These are phyloP conservation scores for Lactarius evosmus DNA, from an alignment of 768 basidiomycete genomes.

Conservation along the genomic window DNA sequence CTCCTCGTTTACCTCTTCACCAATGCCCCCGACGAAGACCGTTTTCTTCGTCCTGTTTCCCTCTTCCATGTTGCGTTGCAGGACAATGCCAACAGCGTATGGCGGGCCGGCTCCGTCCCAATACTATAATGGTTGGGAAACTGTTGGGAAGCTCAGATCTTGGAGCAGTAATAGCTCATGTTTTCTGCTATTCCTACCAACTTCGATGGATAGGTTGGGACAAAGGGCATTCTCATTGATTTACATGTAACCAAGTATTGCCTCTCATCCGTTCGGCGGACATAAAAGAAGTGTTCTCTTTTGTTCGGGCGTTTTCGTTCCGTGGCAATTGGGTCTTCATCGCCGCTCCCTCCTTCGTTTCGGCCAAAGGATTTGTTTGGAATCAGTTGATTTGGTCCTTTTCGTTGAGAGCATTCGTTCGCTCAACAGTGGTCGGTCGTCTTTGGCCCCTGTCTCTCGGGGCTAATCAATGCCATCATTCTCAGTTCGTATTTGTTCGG, in stretches of 20 bases:
- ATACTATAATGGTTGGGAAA: neutral
- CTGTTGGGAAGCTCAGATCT: too few relatives aligned
- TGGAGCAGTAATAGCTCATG: too few relatives aligned
- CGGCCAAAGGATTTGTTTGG: too few relatives aligned
- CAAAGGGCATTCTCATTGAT: too few relatives aligned
- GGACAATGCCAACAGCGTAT: neutral
- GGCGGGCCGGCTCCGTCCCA: neutral
- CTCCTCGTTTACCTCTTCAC: conserved; percentile 78
- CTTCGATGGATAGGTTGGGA: too few relatives aligned
- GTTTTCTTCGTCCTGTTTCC: conserved; percentile 84
- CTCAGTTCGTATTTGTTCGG: neutral
- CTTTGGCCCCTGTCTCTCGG: neutral
- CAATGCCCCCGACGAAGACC: conserved; percentile 78
- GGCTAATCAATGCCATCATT: neutral
- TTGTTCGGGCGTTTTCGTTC: too few relatives aligned
- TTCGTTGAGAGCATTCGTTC: too few relatives aligned
- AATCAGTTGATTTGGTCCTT: neutral
- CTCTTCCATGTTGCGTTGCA: conserved; percentile 59
- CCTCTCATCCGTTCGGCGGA: too few relatives aligned
- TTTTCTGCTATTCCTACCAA: too few relatives aligned
- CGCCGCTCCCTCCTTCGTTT: neutral
- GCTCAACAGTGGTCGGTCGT: neutral
- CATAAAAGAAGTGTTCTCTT: too few relatives aligned
- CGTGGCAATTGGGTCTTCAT: too few relatives aligned
- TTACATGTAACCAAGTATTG: too few relatives aligned